A percentile compares a stretch with the other conserved stretches of the same genome.
These are phyloP conservation scores for Talaromyces borbonicus DNA, from an alignment of 495 filamentous ascomycete genomes.

Conservation along the genomic window DNA sequence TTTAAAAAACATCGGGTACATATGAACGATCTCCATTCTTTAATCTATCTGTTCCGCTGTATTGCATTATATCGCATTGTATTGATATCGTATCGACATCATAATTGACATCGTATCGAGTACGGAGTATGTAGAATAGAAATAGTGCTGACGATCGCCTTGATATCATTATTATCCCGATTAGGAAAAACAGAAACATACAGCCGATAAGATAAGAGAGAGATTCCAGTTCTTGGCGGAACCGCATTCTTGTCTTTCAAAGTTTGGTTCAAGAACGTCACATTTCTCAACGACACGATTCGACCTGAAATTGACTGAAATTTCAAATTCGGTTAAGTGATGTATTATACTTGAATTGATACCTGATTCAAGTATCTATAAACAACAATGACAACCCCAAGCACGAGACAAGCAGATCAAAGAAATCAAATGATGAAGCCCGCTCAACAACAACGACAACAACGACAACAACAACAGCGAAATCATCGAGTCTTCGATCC, in stretches of 20 bases:
- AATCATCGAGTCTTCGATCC: conserved; percentile 49
- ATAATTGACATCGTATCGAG: no score
- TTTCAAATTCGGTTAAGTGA: neutral
- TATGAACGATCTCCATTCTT: conserved; percentile 6
- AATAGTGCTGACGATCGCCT: no score
- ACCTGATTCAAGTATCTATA: neutral
- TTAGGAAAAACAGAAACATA: conserved; percentile 10
- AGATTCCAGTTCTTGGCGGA: neutral
- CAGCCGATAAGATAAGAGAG: neutral
- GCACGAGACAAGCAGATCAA: no score
- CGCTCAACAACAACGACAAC: neutral
- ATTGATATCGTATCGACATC: no score
- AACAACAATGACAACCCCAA: neutral
- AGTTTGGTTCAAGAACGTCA: neutral
- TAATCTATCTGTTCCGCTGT: no score
- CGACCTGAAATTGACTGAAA: neutral
- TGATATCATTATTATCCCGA: neutral
- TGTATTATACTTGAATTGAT: no score
- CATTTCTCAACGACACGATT: no score
- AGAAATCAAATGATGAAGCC: no score
- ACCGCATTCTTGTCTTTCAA: neutral
- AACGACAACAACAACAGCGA: neutral
- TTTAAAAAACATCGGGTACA: conserved; percentile 10
- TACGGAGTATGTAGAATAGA: no score
- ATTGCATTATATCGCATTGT: no score